These are phyloP conservation scores for Euphorbia corollata DNA, from an alignment of 441 rosid species.

Conservation along the genomic window DNA sequence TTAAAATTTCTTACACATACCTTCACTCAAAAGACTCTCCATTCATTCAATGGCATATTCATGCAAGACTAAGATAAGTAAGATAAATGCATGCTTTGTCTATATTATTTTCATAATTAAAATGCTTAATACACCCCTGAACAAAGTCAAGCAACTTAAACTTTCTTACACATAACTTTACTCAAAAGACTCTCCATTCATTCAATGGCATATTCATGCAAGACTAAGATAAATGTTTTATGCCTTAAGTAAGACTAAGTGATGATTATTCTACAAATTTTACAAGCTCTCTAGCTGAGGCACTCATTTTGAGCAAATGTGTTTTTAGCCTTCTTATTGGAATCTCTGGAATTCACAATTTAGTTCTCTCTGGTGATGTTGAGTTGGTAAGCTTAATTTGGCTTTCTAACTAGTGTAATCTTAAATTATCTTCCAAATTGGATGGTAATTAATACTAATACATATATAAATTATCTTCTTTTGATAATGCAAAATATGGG, in stretches of 20 bases:
- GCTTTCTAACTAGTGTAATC: background rate
- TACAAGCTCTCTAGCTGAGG: constrained; percentile 4
- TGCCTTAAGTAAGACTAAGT: background rate
- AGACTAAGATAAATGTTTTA: background rate
- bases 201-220: background rate
- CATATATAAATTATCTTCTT: no score
- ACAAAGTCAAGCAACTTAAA: no score
- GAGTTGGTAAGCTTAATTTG: constrained; percentile 7
- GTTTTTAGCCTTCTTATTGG: background rate
- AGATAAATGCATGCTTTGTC: no score
- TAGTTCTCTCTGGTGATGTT: background rate
- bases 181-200: background rate
- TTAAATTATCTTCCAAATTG: no score
- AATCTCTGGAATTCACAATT: constrained; percentile 1
- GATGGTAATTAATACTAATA: no score
- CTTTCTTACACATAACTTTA: no score
- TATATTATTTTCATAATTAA: no score
- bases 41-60: background rate
- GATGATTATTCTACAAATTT: background rate
- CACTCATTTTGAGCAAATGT: background rate
- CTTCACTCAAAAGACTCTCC: background rate
- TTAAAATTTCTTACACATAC: no score
- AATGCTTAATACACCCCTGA: no score
- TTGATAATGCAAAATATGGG: no score
- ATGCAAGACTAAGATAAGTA: background rate